phyloP scores from a whole-genome alignment of 805 yeast genomes.

The Starmerella floricola region DNA sequence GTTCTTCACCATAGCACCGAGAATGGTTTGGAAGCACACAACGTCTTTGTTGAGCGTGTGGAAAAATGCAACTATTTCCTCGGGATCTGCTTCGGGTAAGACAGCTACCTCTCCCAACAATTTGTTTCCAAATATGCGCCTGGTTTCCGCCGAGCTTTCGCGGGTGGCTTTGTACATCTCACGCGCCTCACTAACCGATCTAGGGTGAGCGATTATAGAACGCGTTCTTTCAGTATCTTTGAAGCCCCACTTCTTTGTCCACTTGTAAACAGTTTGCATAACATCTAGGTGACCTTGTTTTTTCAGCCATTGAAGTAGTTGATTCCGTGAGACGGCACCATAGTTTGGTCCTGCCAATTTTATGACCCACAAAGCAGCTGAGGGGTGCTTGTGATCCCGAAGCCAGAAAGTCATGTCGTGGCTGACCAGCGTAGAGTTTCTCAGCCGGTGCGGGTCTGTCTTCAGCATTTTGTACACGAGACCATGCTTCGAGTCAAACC shows the following conservation, averaged over 20 bases:
- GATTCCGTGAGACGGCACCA: conserved; percentile 21
- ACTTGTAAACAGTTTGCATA: conserved; percentile 11
- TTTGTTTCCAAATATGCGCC: conserved; percentile 19
- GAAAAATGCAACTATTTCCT: conserved; percentile 20
- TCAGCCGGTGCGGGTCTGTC: conserved; percentile 15
- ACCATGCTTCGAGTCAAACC: conserved; percentile 22
- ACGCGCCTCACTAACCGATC: conserved; percentile 19
- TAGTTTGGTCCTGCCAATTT: conserved; percentile 19
- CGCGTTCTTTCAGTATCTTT: conserved; percentile 15
- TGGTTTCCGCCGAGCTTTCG: conserved; percentile 6
- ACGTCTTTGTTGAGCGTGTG: conserved; percentile 21
- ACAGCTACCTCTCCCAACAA: conserved; percentile 12
- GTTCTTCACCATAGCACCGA: conserved; percentile 20
- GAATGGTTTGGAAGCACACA: conserved; percentile 22
- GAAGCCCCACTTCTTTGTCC: conserved; percentile 25
- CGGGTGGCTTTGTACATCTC: conserved; percentile 10
- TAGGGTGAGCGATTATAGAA: conserved; percentile 13
- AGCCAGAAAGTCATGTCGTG: conserved; percentile 22
- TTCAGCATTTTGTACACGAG: conserved; percentile 21
- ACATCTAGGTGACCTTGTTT: conserved; percentile 3
- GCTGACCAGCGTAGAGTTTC: conserved; percentile 18
- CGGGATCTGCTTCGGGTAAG: conserved; percentile 5
- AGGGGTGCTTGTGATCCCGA: conserved; percentile 17
- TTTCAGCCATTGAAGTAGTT: conserved; percentile 19
- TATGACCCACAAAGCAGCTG: conserved; percentile 23